Conservation (phyloP, 345 rosid genomes). For the Diplotaxis tenuifolia region DNA sequence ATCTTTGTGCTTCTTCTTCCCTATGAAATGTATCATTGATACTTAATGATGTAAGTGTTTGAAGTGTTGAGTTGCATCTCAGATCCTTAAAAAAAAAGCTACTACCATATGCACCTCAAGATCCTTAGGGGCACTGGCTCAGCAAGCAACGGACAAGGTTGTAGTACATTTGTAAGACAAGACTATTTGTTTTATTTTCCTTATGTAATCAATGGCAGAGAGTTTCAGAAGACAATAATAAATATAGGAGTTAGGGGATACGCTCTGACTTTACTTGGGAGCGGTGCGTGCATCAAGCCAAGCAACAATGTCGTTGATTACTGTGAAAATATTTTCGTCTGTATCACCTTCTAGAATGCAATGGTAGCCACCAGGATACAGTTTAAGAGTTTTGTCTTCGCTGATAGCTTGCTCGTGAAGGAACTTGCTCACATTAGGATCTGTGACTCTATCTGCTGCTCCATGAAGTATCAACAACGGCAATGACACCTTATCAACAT, state of each 20-base stretch:
- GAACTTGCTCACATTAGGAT: constrained; percentile 75
- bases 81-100: no score
- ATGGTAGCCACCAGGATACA: constrained; percentile 82
- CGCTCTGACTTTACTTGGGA: constrained; percentile 17
- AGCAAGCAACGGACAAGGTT: neutral
- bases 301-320: constrained; percentile 56
- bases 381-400: constrained; percentile 79
- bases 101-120: neutral
- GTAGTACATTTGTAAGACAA: constrained; percentile 3
- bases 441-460: constrained; percentile 84
- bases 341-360: constrained; percentile 93
- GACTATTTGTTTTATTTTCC: neutral
- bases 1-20: no score
- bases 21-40: no score
- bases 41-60: no score
- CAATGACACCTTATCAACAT: constrained; percentile 68
- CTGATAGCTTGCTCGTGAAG: constrained; percentile 71
- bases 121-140: neutral
- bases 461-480: constrained; percentile 89
- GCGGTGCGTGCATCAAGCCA: constrained; percentile 68
- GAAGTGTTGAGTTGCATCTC: no score
- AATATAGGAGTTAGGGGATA: neutral
- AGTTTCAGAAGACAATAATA: neutral
- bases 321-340: constrained; percentile 58
- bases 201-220: neutral